Conservation (phyloP, 2,329 filamentous ascomycete genomes). For the Aspergillus persii region DNA sequence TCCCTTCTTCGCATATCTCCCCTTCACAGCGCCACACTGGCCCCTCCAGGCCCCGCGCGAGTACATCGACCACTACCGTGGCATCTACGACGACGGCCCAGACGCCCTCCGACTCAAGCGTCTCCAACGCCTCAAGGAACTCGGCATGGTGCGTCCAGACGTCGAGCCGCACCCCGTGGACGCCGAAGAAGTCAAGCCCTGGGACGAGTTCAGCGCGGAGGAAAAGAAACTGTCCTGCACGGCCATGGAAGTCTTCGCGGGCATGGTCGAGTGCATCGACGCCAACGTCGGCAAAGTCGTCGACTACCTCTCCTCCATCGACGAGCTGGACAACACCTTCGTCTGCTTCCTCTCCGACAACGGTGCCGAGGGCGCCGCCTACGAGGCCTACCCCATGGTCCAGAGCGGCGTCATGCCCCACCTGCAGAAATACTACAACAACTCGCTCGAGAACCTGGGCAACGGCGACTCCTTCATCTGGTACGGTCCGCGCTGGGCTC, state of each 20-base stretch:
- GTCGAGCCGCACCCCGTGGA: constrained; percentile 40
- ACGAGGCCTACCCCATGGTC: constrained; percentile 59
- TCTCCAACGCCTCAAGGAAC: constrained; percentile 55
- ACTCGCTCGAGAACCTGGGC: constrained; percentile 58
- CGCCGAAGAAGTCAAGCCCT: constrained; percentile 46
- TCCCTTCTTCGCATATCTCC: constrained; percentile 61
- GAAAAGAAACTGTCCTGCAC: constrained; percentile 43
- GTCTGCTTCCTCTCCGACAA: constrained; percentile 65
- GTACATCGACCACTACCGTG: constrained; percentile 56
- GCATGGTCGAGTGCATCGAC: constrained; percentile 64
- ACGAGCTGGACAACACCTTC: constrained; percentile 63
- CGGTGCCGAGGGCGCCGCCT: constrained; percentile 59
- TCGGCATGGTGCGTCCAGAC: constrained; percentile 54
- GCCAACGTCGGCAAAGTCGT: constrained; percentile 59
- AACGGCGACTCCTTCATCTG: constrained; percentile 58
- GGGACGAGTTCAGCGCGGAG: constrained; percentile 35
- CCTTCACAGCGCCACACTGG: constrained; percentile 64
- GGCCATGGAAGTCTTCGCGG: constrained; percentile 63
- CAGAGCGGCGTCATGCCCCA: constrained; percentile 54
- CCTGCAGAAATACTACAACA: constrained; percentile 58
- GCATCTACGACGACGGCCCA: constrained; percentile 61
- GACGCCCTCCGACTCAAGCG: constrained; percentile 55
- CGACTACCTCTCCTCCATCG: constrained; percentile 54
- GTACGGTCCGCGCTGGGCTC: constrained; percentile 59
- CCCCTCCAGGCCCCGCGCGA: constrained; percentile 59